phyloP scores from a whole-genome alignment of 208 protist genomes.

The Angomonas ambiguus region DNA sequence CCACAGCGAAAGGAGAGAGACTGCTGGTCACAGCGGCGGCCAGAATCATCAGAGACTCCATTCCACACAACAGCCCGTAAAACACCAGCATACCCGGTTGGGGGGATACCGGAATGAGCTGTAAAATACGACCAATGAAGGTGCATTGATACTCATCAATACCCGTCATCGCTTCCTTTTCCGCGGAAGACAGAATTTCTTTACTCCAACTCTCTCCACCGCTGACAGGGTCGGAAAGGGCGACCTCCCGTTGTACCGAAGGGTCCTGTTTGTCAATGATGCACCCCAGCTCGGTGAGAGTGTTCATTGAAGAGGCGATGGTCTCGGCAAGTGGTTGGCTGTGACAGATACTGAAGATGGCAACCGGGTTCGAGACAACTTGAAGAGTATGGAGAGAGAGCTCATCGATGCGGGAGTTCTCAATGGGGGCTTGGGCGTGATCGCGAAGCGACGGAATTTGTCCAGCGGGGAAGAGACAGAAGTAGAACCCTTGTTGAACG shows the following conservation, averaged over 20 bases:
- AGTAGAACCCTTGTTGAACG: conserved; percentile 82
- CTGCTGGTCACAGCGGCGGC: conserved; percentile 60
- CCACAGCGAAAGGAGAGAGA: conserved; percentile 54
- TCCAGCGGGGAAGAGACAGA: conserved; percentile 50
- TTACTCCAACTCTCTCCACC: conserved; percentile 21
- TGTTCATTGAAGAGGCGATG: conserved; percentile 60
- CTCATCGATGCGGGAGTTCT: conserved; percentile 61
- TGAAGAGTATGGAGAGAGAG: conserved; percentile 79
- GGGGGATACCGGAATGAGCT: conserved; percentile 61
- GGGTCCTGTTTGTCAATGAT: conserved; percentile 45
- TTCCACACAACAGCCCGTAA: conserved; percentile 60
- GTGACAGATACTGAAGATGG: conserved; percentile 75
- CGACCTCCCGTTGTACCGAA: conserved; percentile 12
- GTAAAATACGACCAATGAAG: conserved; percentile 64
- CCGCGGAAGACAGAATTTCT: conserved; percentile 21
- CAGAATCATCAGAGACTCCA: conserved; percentile 68
- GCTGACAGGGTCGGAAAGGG: no score
- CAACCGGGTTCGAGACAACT: conserved; percentile 53
- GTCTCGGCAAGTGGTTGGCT: conserved; percentile 52
- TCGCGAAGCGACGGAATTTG: conserved; percentile 42
- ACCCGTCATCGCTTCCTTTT: conserved; percentile 24
- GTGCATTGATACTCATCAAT: conserved; percentile 55
- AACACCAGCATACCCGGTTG: conserved; percentile 64
- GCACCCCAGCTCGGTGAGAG: conserved; percentile 64
- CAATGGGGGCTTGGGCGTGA: conserved; percentile 30